Conservation (phyloP, 768 basidiomycete species). For the Tulasnella sp. region DNA sequence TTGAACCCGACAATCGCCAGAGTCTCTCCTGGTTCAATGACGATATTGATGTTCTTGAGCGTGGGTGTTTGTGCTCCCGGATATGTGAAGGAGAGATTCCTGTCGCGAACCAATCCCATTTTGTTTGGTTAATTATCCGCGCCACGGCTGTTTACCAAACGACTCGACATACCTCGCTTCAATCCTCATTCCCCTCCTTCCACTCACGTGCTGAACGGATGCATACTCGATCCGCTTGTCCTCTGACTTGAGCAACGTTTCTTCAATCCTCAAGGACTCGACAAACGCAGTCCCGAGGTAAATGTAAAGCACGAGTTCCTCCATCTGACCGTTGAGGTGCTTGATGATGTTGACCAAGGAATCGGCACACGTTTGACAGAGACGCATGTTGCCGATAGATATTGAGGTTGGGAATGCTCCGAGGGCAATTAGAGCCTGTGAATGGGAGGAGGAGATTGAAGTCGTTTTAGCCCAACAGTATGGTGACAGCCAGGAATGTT, state of each 20-base stretch:
- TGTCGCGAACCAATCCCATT: conserved; percentile 32
- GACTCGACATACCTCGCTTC: conserved; percentile 40
- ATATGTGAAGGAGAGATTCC: conserved; percentile 71
- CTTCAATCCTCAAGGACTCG: conserved; percentile 8
- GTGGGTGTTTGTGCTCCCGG: conserved; percentile 68
- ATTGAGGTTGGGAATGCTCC: conserved; percentile 18
- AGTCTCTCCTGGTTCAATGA: conserved; percentile 68
- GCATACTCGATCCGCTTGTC: not conserved
- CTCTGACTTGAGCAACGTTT: not conserved
- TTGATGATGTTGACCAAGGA: conserved; percentile 18
- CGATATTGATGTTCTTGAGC: conserved; percentile 65
- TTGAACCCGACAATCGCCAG: conserved; percentile 69
- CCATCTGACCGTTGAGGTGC: conserved; percentile 10
- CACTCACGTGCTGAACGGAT: conserved; percentile 10
- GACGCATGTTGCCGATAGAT: conserved; percentile 22
- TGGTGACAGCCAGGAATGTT: no score
- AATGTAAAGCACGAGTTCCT: conserved; percentile 4
- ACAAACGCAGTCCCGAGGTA: conserved; percentile 21
- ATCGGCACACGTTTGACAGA: conserved; percentile 17
- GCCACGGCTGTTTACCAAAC: not conserved
- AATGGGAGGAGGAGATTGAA: not conserved
- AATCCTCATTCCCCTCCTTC: conserved; percentile 61
- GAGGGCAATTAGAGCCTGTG: conserved; percentile 18
- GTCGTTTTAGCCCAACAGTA: no score
- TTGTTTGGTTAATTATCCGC: not conserved